A percentile compares a stretch with the other conserved stretches of the same genome.
These are phyloP conservation scores for Pythium coloratum DNA, from an alignment of 352 stramenopile genomes.

Conservation along the genomic window DNA sequence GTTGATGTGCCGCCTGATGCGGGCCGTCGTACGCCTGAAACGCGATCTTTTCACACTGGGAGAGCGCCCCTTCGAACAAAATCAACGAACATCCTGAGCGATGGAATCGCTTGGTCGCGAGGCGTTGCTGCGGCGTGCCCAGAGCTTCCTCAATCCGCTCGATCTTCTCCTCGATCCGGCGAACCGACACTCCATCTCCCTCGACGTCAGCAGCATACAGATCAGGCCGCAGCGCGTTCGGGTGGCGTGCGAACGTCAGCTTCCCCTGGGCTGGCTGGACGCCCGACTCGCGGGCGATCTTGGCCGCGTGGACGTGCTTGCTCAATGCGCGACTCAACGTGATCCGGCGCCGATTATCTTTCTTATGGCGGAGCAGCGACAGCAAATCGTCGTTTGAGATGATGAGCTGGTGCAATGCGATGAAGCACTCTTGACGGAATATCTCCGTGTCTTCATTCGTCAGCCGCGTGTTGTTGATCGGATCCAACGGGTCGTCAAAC, in stretches of 20 bases:
- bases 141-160: slow-evolving; percentile 67
- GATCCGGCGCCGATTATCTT: slow-evolving; percentile 57
- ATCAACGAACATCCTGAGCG: slow-evolving; percentile 62
- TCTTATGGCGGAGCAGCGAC: slow-evolving; percentile 47
- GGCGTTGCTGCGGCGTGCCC: slow-evolving; percentile 42
- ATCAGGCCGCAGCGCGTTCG: slow-evolving; percentile 66
- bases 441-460: slow-evolving; percentile 38
- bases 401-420: slow-evolving; percentile 65
- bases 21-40: slow-evolving; percentile 71
- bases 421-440: slow-evolving; percentile 64
- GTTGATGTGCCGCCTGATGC: slow-evolving; percentile 55
- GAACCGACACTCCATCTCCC: slow-evolving; percentile 59
- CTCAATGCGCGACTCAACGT: slow-evolving; percentile 77
- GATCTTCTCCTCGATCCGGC: slow-evolving; percentile 64
- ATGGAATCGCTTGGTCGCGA: slow-evolving; percentile 52
- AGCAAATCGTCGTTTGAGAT: slow-evolving; percentile 61
- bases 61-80: slow-evolving; percentile 72
- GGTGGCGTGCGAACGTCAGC: slow-evolving; percentile 39
- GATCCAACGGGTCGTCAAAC: slow-evolving; percentile 62
- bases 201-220: slow-evolving; percentile 71
- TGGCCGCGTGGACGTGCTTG: slow-evolving; percentile 53
- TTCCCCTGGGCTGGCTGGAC: slow-evolving; percentile 18
- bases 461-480: slow-evolving; percentile 65
- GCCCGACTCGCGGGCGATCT: slow-evolving; percentile 53
- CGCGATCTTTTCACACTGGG: slow-evolving; percentile 58